Evolutionary conservation across 331 rosid genomes (phyloP).

Genomic region (Acacia concinna): DNA sequence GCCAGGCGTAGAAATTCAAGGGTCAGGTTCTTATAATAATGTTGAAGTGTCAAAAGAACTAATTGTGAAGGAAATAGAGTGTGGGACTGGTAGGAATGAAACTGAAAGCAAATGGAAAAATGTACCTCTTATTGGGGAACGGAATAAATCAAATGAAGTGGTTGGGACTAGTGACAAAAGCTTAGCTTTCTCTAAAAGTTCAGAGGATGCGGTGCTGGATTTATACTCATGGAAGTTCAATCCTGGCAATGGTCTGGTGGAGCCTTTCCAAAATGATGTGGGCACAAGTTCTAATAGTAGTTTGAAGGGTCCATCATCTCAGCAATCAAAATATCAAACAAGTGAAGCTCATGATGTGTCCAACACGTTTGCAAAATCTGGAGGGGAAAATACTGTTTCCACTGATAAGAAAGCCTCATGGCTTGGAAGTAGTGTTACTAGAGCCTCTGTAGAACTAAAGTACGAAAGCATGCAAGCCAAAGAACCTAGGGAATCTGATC

Average conservation of each 20-base stretch:
- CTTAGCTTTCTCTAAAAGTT: constrained; percentile 53
- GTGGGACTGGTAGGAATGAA: constrained; percentile 58
- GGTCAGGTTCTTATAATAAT: constrained; percentile 31
- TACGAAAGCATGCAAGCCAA: constrained; percentile 36
- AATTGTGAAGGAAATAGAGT: constrained; percentile 77
- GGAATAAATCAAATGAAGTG: constrained; percentile 48
- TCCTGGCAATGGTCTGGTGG: constrained; percentile 55
- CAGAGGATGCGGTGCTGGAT: constrained; percentile 60
- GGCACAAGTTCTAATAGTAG: constrained; percentile 18
- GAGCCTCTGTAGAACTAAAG: constrained; percentile 44
- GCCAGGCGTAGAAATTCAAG: constrained; percentile 44
- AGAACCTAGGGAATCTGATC: constrained; percentile 49
- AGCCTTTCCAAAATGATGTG: constrained; percentile 40
- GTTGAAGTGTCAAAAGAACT: constrained; percentile 60
- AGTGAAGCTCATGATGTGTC: constrained; percentile 41
- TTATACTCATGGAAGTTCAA: constrained; percentile 61
- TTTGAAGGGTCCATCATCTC: constrained; percentile 38
- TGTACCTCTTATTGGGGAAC: constrained; percentile 47
- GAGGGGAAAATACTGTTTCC: constrained; percentile 38
- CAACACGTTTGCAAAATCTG: constrained; percentile 36
- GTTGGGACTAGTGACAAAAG: constrained; percentile 51
- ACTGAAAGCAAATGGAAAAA: constrained; percentile 59
- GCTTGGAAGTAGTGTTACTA: constrained; percentile 57
- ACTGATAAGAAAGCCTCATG: constrained; percentile 52
- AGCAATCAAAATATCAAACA: constrained; percentile 36